Evolutionary conservation across 805 yeast species (phyloP).

Genomic region (Blastobotrys chiropterorum): DNA sequence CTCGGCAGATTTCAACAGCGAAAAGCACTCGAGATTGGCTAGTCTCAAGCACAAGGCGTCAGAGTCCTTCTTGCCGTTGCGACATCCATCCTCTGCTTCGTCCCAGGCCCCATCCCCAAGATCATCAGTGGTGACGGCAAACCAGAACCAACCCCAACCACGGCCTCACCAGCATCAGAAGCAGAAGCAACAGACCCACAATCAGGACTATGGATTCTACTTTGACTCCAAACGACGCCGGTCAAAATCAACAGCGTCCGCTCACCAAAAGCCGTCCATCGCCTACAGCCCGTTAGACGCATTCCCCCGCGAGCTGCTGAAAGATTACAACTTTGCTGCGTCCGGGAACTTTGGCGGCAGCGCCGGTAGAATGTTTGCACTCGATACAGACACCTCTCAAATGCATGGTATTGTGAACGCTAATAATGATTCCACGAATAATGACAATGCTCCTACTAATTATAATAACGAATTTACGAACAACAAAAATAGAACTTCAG

Average conservation of each 20-base stretch:
- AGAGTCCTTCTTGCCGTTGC: conserved; percentile 8
- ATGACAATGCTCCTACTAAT: background rate
- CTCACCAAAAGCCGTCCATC: background rate
- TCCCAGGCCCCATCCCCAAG: background rate
- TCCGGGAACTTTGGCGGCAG: background rate
- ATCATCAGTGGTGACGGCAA: background rate
- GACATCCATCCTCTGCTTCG: background rate
- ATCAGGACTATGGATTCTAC: background rate
- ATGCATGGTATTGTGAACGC: conserved; percentile 43
- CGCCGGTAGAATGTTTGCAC: conserved; percentile 14
- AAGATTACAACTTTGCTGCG: background rate
- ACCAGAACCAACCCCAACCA: background rate
- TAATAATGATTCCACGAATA: conserved; percentile 3
- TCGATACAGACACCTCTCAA: conserved; percentile 45
- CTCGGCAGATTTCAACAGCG: conserved; percentile 9
- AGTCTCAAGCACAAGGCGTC: conserved; percentile 7
- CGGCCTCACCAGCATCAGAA: background rate
- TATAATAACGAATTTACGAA: background rate
- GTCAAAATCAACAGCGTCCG: background rate
- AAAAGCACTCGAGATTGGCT: background rate
- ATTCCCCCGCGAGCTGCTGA: background rate
- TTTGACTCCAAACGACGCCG: background rate
- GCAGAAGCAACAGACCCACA: background rate
- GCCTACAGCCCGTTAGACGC: background rate
- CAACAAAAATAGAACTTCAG: conserved; percentile 9